Evolutionary conservation across 1,139 yeast species (phyloP).

Genomic region (Arxiozyma telluris): DNA sequence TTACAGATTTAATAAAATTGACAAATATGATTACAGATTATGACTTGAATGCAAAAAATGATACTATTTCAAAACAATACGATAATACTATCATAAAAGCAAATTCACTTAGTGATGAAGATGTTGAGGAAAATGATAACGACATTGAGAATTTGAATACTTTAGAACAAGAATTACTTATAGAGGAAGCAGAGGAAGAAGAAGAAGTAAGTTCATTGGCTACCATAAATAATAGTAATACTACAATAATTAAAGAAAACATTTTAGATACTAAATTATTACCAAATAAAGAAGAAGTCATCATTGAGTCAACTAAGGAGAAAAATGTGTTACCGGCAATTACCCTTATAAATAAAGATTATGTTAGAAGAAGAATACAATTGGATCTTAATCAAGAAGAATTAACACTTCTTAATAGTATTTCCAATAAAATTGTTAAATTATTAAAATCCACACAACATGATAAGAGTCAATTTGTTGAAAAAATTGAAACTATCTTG

Average conservation of each 20-base stretch:
- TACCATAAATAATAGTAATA: not conserved
- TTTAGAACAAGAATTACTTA: conserved; percentile 24
- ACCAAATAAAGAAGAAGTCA: conserved; percentile 8
- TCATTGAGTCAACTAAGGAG: conserved; percentile 1
- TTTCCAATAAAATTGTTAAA: conserved; percentile 20
- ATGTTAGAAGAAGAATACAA: conserved; percentile 38
- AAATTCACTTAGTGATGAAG: conserved; percentile 15
- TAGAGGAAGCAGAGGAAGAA: conserved; percentile 17
- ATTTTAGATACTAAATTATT: conserved; percentile 1
- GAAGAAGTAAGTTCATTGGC: conserved; percentile 3
- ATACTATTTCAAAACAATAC: conserved; percentile 10
- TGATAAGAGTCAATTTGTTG: conserved; percentile 41
- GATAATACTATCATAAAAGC: not conserved
- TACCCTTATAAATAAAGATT: conserved; percentile 40
- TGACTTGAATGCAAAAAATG: conserved; percentile 19
- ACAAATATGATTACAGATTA: conserved; percentile 48
- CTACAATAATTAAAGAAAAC: not conserved
- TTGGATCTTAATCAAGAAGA: not conserved
- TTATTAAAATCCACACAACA: conserved; percentile 34
- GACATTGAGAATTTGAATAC: conserved; percentile 27
- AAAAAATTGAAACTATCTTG: conserved; percentile 42
- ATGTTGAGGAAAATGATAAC: conserved; percentile 10
- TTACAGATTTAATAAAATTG: conserved; percentile 46
- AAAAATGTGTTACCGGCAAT: conserved; percentile 17
- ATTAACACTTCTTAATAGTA: conserved; percentile 8